phyloP scores from a whole-genome alignment of 2,329 filamentous ascomycete genomes.

The Niveomyces coronatus region DNA sequence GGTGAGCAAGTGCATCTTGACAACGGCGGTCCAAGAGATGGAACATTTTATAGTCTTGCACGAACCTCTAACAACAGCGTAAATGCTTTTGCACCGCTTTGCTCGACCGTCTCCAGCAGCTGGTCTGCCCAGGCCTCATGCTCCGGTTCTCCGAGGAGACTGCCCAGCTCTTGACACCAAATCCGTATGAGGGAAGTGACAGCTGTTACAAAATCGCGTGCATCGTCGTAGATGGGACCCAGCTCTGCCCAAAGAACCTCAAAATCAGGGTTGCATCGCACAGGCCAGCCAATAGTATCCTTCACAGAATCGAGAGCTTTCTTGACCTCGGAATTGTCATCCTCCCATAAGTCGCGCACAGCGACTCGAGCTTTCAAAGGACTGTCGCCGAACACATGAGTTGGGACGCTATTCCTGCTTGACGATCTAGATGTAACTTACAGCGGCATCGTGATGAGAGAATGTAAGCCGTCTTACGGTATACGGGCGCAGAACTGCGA shows the following conservation, averaged over 20 bases:
- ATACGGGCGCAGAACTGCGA: too few relatives aligned
- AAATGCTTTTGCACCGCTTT: conserved; percentile 16
- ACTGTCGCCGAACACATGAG: conserved; percentile 16
- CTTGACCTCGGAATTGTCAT: conserved; percentile 22
- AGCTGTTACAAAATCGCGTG: conserved; percentile 24
- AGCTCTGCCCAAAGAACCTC: conserved; percentile 28
- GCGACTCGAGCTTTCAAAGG: conserved; percentile 32
- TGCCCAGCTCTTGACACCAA: conserved; percentile 28
- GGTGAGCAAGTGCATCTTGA: conserved; percentile 7
- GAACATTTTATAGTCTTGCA: too few relatives aligned
- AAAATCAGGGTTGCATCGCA: conserved; percentile 34
- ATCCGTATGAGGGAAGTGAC: conserved; percentile 27
- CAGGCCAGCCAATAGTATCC: conserved; percentile 27
- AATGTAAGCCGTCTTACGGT: background rate
- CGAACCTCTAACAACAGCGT: conserved; percentile 29
- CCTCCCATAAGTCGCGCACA: conserved; percentile 34
- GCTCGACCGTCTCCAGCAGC: conserved; percentile 26
- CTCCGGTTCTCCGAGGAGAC: conserved; percentile 30
- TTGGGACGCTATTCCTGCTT: background rate
- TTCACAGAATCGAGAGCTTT: conserved; percentile 21
- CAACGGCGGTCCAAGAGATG: too few relatives aligned
- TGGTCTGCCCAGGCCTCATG: conserved; percentile 32
- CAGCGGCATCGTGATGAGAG: conserved; percentile 1
- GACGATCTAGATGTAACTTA: background rate
- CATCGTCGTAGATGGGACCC: conserved; percentile 29